Evolutionary conservation across 2,329 filamentous ascomycete species (phyloP), one percentile per base, ranked within the genome.

Genomic region (Ascocoryne sarcoides): DNA sequence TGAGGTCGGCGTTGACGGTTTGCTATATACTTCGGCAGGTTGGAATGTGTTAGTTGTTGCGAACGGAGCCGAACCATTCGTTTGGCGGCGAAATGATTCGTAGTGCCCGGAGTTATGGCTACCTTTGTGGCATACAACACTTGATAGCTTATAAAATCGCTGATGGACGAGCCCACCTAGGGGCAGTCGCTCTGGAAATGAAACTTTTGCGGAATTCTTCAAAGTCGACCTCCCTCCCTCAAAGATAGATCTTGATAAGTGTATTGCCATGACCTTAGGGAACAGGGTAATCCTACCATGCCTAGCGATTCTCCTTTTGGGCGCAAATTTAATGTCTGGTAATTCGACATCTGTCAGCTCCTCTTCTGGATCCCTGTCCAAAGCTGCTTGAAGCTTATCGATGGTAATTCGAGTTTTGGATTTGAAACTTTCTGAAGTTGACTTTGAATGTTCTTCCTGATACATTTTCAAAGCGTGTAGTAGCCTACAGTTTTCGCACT

Each of bases 41-140:
- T 84, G 82, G 62, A 94, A 90, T 0, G 79, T 79, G 51, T 84
- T 81, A 0, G 84, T 79, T 5, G 90, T 95, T 1, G 86, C 84
- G 58, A 80, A 96, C 0, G 89, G 89, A 3, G 82, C 67, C 37
- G 81, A 77, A 7, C 23, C 23, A 7, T 86, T 65, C 43, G 85
- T 82, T 62, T 96, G 92, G 28, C 92, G 76, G 23, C 92, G 76
- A 62, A 96, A 96, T 1, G 88, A 90, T 61, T 98, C 92, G 65
- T 98, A 98, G 59, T 98, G 92, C 1, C 92, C 92, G 54, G 88
- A 95, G 57, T 95, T 82, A 60, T 98, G 92, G 47, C 85, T 93
- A 28, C 92, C 92, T 56, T 94, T 94, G 60, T 98, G 92, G 16
- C 86, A 94, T 26, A 98, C 87, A 26, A 94, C 76, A 10, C 83